Conservation (phyloP, 2,329 filamentous ascomycete species). For the Dendryphion nanum region DNA sequence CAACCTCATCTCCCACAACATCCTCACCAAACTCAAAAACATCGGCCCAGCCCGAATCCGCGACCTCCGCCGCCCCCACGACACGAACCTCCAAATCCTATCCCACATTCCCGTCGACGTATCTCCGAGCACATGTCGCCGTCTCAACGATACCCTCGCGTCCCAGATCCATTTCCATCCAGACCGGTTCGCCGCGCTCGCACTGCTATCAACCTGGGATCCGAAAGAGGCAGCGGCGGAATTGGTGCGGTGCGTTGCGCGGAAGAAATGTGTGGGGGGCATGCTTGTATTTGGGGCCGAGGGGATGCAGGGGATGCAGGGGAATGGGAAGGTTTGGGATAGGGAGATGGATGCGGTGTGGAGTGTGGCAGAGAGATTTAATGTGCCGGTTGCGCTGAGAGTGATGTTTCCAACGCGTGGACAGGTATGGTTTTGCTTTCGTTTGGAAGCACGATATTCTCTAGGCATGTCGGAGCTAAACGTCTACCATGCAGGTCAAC, state of each 20-base stretch:
- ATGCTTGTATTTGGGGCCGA: background rate
- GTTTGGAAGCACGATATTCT: no score
- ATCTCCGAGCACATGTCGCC: slow-evolving; percentile 15
- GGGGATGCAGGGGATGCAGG: background rate
- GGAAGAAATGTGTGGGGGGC: slow-evolving; percentile 51
- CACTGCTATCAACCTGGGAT: no score
- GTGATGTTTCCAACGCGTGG: no score
- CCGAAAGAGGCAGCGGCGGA: slow-evolving; percentile 36
- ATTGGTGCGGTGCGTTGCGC: slow-evolving; percentile 41
- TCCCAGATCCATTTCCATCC: no score
- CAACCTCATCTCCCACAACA: slow-evolving; percentile 15
- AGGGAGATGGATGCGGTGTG: no score
- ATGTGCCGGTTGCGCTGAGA: no score
- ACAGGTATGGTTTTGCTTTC: no score
- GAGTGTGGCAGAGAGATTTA: no score
- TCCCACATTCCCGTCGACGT: slow-evolving; percentile 23
- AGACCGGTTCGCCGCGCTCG: no score
- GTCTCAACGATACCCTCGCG: slow-evolving; percentile 26
- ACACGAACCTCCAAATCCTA: slow-evolving; percentile 23
- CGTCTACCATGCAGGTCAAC: no score
- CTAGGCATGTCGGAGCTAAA: no score
- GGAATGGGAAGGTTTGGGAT: background rate
- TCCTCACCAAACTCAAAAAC: slow-evolving; percentile 21
- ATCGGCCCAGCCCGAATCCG: slow-evolving; percentile 19
- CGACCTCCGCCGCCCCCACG: slow-evolving; percentile 21